These are phyloP conservation scores for Xylaria sp. DNA, from an alignment of 2,329 filamentous ascomycete species.

Conservation along the genomic window DNA sequence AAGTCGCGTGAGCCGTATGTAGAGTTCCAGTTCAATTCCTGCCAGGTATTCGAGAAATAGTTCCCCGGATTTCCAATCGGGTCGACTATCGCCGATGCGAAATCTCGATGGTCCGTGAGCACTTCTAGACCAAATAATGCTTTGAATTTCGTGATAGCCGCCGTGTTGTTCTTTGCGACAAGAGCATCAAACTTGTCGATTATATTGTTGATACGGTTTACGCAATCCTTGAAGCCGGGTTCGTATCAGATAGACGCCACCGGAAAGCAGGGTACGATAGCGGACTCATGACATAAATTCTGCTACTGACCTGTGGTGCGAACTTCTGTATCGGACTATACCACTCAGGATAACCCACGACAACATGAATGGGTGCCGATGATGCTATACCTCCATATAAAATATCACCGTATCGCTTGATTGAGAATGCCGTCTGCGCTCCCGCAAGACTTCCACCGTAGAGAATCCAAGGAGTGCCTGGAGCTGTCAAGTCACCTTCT, in stretches of 20 bases:
- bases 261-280: not conserved
- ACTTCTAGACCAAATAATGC: constrained; percentile 59
- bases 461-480: constrained; percentile 54
- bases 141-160: constrained; percentile 59
- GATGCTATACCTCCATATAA: constrained; percentile 62
- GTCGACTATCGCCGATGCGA: constrained; percentile 59
- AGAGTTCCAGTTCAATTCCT: constrained; percentile 62
- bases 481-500: constrained; percentile 55
- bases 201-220: constrained; percentile 60
- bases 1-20: constrained; percentile 58
- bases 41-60: constrained; percentile 64
- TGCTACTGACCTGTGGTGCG: constrained; percentile 52
- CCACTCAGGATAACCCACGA: constrained; percentile 60
- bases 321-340: constrained; percentile 62
- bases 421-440: constrained; percentile 53
- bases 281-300: not conserved
- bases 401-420: constrained; percentile 58
- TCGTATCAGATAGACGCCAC: constrained; percentile 5
- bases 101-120: constrained; percentile 59
- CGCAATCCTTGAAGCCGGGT: constrained; percentile 52
- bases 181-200: constrained; percentile 62
- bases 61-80: constrained; percentile 51
- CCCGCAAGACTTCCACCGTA: constrained; percentile 50
- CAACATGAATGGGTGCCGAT: constrained; percentile 56
- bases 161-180: constrained; percentile 54